Evolutionary conservation across 1,139 yeast species (phyloP), one percentile per base, ranked within the genome.

Genomic region (Waltiozyma sp.): DNA sequence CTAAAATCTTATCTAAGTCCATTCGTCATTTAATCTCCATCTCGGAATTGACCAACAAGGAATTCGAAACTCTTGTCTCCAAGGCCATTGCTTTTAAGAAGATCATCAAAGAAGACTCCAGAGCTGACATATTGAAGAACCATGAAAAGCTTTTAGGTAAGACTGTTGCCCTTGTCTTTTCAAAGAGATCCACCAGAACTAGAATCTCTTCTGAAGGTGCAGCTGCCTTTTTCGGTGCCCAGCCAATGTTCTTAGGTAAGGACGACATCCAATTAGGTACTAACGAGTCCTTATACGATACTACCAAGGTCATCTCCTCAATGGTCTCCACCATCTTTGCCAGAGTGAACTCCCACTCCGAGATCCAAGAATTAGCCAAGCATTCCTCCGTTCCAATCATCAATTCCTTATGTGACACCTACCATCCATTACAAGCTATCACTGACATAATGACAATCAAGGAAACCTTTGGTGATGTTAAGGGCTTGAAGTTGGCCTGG

Each of bases 321-420:
- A 91, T 91, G 98, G 85, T 94, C 1, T 80, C 95, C 15, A 83
- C 95, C 54, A 79, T 91, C 14, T 89, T 91, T 64, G 98, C 98
- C n/a, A 77, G 98, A 57, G 98, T 91, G 15, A 81, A 87, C 53
- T 68, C 75, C 31, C 96, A 91, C 58, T 70, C 76, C 38, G 96
- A 91, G 45, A 89, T 91, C 53, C 75, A 74, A 57, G 83, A 80
- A 45, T 70, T 91, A 44, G 78, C 87, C 47, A 65, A 79, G 55
- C 74, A 80, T 57, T 87, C 96, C 0, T 62, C 75, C 1, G 97
- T 87, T 2, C 98, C 98, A 3, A 83, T 91, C 44, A 87, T 91
- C 54, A 91, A 91, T 59, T 87, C 97, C 0, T 73, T 91, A 42
- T 88, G 97, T 68, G 98, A 91, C 59, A 79, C 70, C 49, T 91